Conservation (phyloP, 208 protist species). For the Leishmania mexicana region DNA sequence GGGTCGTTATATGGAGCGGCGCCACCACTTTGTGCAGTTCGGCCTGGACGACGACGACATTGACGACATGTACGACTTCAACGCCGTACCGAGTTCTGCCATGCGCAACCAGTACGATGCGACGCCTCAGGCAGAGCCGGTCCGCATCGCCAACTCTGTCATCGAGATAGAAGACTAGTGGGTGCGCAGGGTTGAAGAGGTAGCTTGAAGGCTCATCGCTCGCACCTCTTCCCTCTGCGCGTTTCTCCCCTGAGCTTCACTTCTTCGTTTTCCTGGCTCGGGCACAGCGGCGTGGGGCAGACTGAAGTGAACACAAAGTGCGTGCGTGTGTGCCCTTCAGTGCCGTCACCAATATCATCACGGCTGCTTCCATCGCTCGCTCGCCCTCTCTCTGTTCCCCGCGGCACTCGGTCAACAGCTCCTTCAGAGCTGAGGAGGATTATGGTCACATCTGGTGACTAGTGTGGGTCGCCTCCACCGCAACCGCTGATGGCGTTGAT, state of each 20-base stretch:
- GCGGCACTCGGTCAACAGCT: neutral
- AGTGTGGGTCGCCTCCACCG: neutral
- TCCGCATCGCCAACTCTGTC: slow-evolving; percentile 47
- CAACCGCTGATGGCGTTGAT: neutral
- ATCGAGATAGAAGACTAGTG: slow-evolving; percentile 84
- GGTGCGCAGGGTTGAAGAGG: neutral
- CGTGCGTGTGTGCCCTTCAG: neutral
- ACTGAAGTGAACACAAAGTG: neutral
- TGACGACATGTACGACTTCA: slow-evolving; percentile 80
- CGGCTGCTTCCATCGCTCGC: neutral
- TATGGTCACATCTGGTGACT: neutral
- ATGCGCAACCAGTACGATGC: slow-evolving; percentile 16
- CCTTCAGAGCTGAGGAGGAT: neutral
- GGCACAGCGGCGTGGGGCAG: neutral
- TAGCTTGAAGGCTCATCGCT: neutral
- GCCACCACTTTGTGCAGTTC: slow-evolving; percentile 81
- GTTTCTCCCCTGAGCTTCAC: neutral
- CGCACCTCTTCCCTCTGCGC: neutral
- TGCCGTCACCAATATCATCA: neutral
- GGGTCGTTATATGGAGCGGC: slow-evolving; percentile 69
- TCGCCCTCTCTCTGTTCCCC: neutral
- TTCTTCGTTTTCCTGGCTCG: neutral
- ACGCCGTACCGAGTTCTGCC: slow-evolving; percentile 8
- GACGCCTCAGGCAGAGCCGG: neutral
- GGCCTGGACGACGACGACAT: slow-evolving; percentile 72